phyloP scores from a whole-genome alignment of 2,329 filamentous ascomycete genomes.

The Cryphonectria nitschkei region DNA sequence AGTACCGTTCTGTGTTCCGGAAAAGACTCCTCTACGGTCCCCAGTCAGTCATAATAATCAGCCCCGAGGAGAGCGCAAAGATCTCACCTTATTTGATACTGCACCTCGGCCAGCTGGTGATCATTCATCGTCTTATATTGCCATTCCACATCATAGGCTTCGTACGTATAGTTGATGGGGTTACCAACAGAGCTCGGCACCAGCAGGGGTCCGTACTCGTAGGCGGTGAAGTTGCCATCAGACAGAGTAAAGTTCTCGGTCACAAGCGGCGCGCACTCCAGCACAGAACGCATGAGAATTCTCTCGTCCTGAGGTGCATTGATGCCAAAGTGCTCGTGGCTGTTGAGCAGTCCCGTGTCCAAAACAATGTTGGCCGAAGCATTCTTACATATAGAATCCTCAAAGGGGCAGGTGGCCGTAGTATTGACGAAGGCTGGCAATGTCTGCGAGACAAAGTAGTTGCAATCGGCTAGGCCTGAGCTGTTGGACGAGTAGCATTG shows the following conservation, averaged over 20 bases:
- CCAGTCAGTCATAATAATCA: not conserved
- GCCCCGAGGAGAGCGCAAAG: not conserved
- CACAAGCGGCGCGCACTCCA: constrained; percentile 20
- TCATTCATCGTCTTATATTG: not conserved
- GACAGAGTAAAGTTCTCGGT: constrained; percentile 13
- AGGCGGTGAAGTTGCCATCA: constrained; percentile 18
- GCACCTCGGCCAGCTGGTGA: too few species aligned
- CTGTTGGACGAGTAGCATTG: constrained; percentile 30
- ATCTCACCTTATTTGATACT: constrained; percentile 2
- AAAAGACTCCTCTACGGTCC: not conserved
- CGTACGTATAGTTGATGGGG: constrained; percentile 15
- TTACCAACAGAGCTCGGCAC: not conserved
- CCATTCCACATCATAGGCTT: constrained; percentile 1
- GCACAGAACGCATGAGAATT: constrained; percentile 17
- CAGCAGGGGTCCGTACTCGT: constrained; percentile 17
- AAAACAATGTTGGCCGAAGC: constrained; percentile 19
- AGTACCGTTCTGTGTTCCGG: not conserved
- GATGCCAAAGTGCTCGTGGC: constrained; percentile 31
- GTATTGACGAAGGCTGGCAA: constrained; percentile 4
- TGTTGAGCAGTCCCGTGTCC: constrained; percentile 31
- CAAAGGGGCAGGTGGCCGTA: constrained; percentile 32
- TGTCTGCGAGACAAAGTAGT: constrained; percentile 3
- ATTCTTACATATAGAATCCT: constrained; percentile 22
- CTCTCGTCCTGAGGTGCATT: constrained; percentile 31
- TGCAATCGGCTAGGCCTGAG: constrained; percentile 11